Evolutionary conservation across 306 rosid genomes (phyloP), one percentile per base, ranked within the genome.

Genomic region (Cucurbita moschata): DNA sequence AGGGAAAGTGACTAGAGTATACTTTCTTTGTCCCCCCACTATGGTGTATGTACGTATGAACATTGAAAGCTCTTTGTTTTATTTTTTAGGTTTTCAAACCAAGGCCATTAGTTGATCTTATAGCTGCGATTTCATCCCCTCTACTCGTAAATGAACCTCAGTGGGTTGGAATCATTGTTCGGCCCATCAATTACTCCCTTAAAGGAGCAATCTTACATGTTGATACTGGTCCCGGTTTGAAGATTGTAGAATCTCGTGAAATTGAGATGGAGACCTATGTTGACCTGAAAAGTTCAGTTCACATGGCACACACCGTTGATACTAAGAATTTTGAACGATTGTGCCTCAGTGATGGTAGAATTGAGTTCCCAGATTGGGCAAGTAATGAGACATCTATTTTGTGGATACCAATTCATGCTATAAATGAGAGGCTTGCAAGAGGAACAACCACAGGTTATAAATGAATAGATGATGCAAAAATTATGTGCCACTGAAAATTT

Each of bases 331-430:
- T 86, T 82, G 91, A 87, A 79, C 78, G 76, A 57, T 85, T 88
- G 82, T 80, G 66, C 75, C 87, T 85, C 65, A 72, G 6, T 76
- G 96, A 83, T 77, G 91, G 90, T 66, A 85, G 84, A 89, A 82
- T 94, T 74, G 90, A 79, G 81, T 89, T 94, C 84, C 99, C 99
- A n/a, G 84, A 85, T 78, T 94, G 99, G 99, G 97, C 99, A 68
- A 94, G 89, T 84, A 85, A 86, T 73, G 66, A 62, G 66, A 79
- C 88, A 72, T 87, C 99, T 84, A 85, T 86, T 83, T 83, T 94
- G 66, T 94, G 99, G 99, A 89, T 94, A 82, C 90, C 95, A 75
- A 55, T 94, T 72, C 79, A 76, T 77, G 95, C 95, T 75, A 78
- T 81, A 79, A 81, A 88, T 52, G 99, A 91, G 73, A 77, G 80